Percentiles rank a stretch among this genome's conserved stretches.
These are phyloP conservation scores for Microsporum audouinii DNA, from an alignment of 2,329 filamentous ascomycete genomes.

Conservation along the genomic window DNA sequence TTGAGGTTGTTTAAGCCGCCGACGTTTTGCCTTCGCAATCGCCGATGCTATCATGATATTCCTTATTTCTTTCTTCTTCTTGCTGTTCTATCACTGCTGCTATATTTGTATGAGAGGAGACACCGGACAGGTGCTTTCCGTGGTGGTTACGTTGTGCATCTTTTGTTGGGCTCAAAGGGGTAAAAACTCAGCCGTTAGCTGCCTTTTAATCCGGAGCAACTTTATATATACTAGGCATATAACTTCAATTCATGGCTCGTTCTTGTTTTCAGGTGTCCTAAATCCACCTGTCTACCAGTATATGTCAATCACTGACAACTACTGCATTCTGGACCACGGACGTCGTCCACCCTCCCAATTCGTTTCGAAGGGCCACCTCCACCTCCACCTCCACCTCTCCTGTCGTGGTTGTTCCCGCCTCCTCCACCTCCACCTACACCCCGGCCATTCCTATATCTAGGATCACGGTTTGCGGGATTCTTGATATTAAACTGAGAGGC, in stretches of 20 bases:
- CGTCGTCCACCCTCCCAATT: slow-evolving; percentile 38
- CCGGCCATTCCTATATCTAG: slow-evolving; percentile 12
- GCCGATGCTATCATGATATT: no score
- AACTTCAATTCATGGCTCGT: background rate
- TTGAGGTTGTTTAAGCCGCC: background rate
- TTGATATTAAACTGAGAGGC: slow-evolving; percentile 36
- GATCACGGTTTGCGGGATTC: slow-evolving; percentile 20
- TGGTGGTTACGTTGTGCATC: no score
- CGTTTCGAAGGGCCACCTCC: slow-evolving; percentile 25
- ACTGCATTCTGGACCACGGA: slow-evolving; percentile 38
- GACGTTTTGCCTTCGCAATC: no score
- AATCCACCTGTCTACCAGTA: background rate
- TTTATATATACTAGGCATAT: no score
- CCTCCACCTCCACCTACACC: slow-evolving; percentile 6
- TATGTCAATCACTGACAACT: slow-evolving; percentile 23
- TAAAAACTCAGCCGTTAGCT: no score
- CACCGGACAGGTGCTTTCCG: no score
- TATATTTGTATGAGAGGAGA: no score
- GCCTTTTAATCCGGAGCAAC: no score
- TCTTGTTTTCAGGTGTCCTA: background rate
- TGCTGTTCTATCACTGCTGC: no score
- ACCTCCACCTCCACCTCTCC: slow-evolving; percentile 15
- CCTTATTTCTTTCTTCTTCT: no score
- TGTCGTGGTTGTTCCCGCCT: slow-evolving; percentile 10
- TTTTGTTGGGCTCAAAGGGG: no score